Base-by-base conservation (phyloP, 176 grass and related monocot genomes). In the Musa itinerans region DNA sequence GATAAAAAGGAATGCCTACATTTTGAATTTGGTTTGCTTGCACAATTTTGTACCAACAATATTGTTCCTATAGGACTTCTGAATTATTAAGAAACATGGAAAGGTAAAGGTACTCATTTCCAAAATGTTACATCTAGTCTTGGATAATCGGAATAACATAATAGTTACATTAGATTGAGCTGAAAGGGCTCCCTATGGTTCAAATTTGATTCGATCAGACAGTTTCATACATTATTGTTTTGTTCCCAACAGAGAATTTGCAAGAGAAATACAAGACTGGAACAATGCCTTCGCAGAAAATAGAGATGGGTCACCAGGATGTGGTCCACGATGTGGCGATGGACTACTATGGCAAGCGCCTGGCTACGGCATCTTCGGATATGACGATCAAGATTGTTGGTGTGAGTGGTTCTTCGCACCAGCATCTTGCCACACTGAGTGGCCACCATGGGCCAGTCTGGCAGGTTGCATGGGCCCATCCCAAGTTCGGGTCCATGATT, bases 361-460 rank as follows among this genome's bases (percentile, higher is more conserved):
- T 68, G 12, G 65, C 65, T 13, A 68, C 65, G 6, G 64, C 64
- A 13, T 67, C 64, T 67, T 67, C 64, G 8, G 64, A 67, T 67
- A 24, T 24, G 10, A 67, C 64, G 11, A 67, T 67, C 64, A 67
- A 67, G 15, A 67, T 67, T 67, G 14, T 67, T 27, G 64, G 64
- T 14, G 64, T 67, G 14, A 67, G 64, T 67, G 64, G 25, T 12
- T 67, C 64, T 34, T 67, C 64, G 3, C 64, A 67, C 24, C 64
- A 67, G 24, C 64, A 67, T 11, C 64, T 67, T 67, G 64, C 64
- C 26, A 67, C 64, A 4, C 64, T 67, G 24, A 67, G 24, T 67
- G 64, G 64, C 22, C 64, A 67, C 64, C 64, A 67, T 34, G 64
- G 64, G 10, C 64, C 64, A 67, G 64, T 67, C 64, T 67, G 64